Evolutionary conservation across 148 eudicot genomes (phyloP).

Genomic region (Silene uniflora): DNA sequence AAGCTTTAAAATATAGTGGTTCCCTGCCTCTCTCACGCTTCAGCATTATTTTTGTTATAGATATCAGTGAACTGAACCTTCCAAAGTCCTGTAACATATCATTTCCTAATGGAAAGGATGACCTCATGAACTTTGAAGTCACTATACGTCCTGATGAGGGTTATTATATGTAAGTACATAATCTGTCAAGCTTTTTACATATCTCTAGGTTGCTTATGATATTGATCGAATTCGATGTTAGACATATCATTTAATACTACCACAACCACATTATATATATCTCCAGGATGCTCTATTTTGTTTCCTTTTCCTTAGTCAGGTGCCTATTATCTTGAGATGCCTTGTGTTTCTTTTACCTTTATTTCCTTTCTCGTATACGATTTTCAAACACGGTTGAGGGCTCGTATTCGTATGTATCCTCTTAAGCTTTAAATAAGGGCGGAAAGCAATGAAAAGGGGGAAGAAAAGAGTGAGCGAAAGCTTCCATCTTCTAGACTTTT

Average conservation of each 20-base stretch:
- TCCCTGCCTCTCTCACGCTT: not conserved
- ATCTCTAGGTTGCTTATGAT: not conserved
- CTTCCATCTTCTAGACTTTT: not conserved
- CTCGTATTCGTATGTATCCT: not conserved
- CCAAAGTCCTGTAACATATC: conserved; percentile 64
- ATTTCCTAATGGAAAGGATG: conserved; percentile 81
- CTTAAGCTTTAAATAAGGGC: not conserved
- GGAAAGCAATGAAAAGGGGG: not conserved
- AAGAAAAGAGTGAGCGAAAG: not conserved
- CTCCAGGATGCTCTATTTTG: not conserved
- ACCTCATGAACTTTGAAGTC: conserved; percentile 89
- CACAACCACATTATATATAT: not conserved
- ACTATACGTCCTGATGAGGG: conserved; percentile 82
- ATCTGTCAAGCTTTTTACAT: not conserved
- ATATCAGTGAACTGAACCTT: conserved; percentile 76
- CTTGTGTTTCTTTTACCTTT: not conserved
- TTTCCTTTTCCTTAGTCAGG: not conserved
- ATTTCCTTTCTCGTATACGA: not conserved
- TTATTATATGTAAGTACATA: conserved; percentile 57
- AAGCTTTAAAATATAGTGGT: not conserved
- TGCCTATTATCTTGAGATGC: not conserved
- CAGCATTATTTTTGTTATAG: conserved; percentile 33
- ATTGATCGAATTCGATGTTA: not conserved
- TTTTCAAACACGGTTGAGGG: not conserved
- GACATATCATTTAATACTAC: not conserved